Evolutionary conservation across 768 basidiomycete species (phyloP).

Genomic region (Trametes cinnabarina): DNA sequence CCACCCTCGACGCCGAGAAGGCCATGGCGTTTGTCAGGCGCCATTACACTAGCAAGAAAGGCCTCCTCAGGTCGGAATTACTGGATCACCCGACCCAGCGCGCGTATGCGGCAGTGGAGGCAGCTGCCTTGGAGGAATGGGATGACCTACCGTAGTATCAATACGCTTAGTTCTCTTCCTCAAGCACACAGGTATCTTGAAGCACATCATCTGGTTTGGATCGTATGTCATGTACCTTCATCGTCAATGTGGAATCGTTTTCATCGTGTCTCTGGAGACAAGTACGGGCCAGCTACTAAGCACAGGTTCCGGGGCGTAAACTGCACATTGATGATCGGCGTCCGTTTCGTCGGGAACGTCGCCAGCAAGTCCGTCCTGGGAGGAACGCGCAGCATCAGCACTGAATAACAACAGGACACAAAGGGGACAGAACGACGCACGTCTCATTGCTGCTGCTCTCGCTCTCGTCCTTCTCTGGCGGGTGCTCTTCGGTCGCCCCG

Average conservation of each 20-base stretch:
- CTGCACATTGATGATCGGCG: conserved; percentile 87
- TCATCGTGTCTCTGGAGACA: conserved; percentile 56
- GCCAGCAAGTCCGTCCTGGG: conserved; percentile 72
- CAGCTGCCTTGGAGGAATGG: too few species aligned
- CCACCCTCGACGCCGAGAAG: too few species aligned
- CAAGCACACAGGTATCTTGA: neutral
- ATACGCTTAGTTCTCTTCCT: too few species aligned
- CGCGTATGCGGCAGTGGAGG: too few species aligned
- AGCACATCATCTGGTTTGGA: neutral
- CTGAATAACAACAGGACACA: neutral
- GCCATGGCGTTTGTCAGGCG: too few species aligned
- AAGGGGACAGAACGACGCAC: conserved; percentile 50
- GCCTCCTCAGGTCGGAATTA: too few species aligned
- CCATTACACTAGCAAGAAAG: too few species aligned
- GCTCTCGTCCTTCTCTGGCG: conserved; percentile 18
- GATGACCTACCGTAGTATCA: too few species aligned
- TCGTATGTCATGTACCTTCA: conserved; percentile 1
- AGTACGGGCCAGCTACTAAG: conserved; percentile 76
- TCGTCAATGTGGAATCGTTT: neutral
- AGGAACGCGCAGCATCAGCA: conserved; percentile 8
- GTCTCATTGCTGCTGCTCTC: conserved; percentile 68
- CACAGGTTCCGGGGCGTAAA: conserved; percentile 95
- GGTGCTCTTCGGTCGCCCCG: conserved; percentile 33
- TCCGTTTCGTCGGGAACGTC: conserved; percentile 94
- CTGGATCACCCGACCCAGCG: too few species aligned